A percentile compares a stretch with the other conserved stretches of the same genome.
phyloP scores from a whole-genome alignment of 2,329 filamentous ascomycete species.

The Dothideomycetes sp. region DNA sequence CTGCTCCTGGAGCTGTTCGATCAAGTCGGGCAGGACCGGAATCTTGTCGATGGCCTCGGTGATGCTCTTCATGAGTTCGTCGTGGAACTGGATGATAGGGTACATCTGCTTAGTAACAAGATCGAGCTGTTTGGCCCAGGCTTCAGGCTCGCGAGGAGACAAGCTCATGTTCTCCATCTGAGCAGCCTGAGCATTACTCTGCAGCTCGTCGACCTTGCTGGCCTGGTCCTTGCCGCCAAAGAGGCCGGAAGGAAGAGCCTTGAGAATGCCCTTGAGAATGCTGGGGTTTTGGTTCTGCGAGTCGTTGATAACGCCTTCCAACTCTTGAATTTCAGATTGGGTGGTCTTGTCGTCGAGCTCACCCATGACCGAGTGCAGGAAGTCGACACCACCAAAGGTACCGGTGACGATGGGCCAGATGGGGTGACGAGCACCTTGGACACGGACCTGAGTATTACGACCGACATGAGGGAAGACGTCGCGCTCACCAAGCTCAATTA shows the following conservation, averaged over 20 bases:
- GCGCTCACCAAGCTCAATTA: constrained; percentile 42
- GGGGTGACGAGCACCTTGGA: constrained; percentile 33
- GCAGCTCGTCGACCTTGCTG: constrained; percentile 67
- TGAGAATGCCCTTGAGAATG: constrained; percentile 73
- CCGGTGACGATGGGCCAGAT: constrained; percentile 46
- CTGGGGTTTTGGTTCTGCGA: constrained; percentile 53
- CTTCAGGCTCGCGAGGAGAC: constrained; percentile 71
- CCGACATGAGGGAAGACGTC: constrained; percentile 47
- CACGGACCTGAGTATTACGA: constrained; percentile 34
- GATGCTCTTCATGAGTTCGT: constrained; percentile 74
- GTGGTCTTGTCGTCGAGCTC: constrained; percentile 43
- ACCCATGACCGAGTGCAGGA: constrained; percentile 42
- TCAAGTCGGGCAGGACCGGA: constrained; percentile 71
- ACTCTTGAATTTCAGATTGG: constrained; percentile 42
- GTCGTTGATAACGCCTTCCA: constrained; percentile 67
- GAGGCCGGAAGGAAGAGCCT: constrained; percentile 71
- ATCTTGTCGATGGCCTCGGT: constrained; percentile 73
- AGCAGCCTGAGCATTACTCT: constrained; percentile 62
- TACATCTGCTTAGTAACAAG: constrained; percentile 71
- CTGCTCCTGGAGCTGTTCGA: constrained; percentile 81
- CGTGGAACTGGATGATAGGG: constrained; percentile 84
- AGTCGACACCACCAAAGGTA: constrained; percentile 45
- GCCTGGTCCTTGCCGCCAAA: constrained; percentile 69
- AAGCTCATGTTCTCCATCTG: constrained; percentile 50
- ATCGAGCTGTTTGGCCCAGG: constrained; percentile 68